Percentiles rank a stretch among this genome's conserved stretches.
Conservation (phyloP, 78 protist genomes). For the Protostelium mycophagum region DNA sequence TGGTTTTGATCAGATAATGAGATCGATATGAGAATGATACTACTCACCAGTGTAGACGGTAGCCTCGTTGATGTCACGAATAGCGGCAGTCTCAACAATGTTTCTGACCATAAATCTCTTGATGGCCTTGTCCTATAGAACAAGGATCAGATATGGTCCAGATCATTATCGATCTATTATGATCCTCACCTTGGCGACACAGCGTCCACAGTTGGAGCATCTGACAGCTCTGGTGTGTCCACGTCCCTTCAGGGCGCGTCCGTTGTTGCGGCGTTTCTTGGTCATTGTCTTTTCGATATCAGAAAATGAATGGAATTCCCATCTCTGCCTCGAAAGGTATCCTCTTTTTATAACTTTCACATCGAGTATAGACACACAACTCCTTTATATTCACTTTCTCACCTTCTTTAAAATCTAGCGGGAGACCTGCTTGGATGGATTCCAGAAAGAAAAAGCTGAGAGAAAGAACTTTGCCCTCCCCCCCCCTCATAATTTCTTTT, state of each 20-base stretch:
- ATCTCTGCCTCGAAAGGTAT: not conserved
- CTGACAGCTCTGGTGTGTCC: conserved; percentile 85
- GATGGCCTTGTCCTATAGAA: conserved; percentile 90
- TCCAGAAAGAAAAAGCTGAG: not conserved
- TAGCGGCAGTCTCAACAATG: conserved; percentile 93
- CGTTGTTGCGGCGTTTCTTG: conserved; percentile 91
- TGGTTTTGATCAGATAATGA: not conserved
- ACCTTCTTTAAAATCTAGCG: not conserved
- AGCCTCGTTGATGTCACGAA: conserved; percentile 88
- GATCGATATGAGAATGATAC: not conserved
- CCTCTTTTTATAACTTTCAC: too few relatives aligned
- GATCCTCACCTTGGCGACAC: conserved; percentile 82
- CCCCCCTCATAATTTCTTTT: not conserved
- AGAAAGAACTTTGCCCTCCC: not conserved
- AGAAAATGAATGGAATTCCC: not conserved
- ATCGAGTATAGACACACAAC: not conserved
- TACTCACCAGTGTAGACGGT: conserved; percentile 76
- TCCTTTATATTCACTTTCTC: not conserved
- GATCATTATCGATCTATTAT: not conserved
- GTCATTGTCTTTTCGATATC: conserved; percentile 64
- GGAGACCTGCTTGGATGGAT: not conserved
- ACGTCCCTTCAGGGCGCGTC: conserved; percentile 91
- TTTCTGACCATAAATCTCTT: conserved; percentile 93
- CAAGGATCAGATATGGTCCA: not conserved
- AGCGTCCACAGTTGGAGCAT: conserved; percentile 95